Base-by-base conservation (phyloP, 768 basidiomycete genomes). In the Leccinum subgranulosum region DNA sequence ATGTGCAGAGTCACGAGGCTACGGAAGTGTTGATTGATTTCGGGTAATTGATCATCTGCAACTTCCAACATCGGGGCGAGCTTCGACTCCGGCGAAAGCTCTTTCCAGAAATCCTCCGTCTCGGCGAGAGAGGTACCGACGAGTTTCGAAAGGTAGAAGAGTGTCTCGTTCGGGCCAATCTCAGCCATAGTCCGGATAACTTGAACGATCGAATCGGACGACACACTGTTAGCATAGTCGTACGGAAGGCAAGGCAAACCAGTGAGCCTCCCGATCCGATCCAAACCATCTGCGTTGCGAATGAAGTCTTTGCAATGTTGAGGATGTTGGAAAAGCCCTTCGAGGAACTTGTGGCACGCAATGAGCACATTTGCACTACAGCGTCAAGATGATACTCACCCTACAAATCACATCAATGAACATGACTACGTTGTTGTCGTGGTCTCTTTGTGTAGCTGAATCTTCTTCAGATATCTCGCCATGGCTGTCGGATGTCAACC, bases 271-370 rank as follows among this genome's bases (percentile, higher is more conserved):
- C 92, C 86, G 55, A 98, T 76, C 63, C 81, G 78, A 61, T 85
- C 76, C 41, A 98, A 79, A 49, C 92, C 85, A 65, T 94, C 83
- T 5, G 86, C 79, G 59, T 81, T 79, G 49, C 81, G 75, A 58
- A 97, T 84, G 70, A 98, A 98, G 64, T 98, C 96, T 62, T 85
- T 85, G 77, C 91, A 91, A 71, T 98, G 92, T 23, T 86, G 84
- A 2, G 85, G 80, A 68, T 96, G 94, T 65, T 95, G 94, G 76
- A 98, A 95, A 43, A 98, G 80, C 6, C 97, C 95, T 71, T 95
- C 93, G 54, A 95, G 80, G 73, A 97, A 95, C 92, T 95, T 50
- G 27, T 21, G 11, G 36, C 17, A 23, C 1, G 31, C 19, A 19
- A 15, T 68, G 45, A 62, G 49, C 15, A 47, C 10, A n/a, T 21